Conservation (phyloP, 1,284 basidiomycete species). For the Fomes fomentarius region DNA sequence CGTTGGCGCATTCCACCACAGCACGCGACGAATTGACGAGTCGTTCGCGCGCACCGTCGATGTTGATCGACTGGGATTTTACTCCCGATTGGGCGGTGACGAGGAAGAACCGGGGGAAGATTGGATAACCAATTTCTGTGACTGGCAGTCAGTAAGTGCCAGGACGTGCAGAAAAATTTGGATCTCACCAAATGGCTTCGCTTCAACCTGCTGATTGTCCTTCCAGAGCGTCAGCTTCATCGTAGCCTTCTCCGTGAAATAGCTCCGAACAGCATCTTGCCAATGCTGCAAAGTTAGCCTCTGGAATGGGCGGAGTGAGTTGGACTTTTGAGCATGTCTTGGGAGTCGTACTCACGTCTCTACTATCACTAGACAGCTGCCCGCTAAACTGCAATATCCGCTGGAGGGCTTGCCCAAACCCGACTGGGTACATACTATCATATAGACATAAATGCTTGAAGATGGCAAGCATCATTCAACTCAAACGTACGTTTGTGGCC, state of each 20-base stretch:
- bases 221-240: constrained; percentile 83
- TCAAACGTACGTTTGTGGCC: constrained; percentile 9
- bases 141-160: background rate
- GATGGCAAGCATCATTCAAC: background rate
- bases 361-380: constrained; percentile 54
- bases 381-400: constrained; percentile 70
- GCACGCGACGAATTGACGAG: constrained; percentile 49
- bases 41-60: constrained; percentile 75
- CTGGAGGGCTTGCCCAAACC: constrained; percentile 60
- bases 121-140: constrained; percentile 73
- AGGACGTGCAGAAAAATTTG: background rate
- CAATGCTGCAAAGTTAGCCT: constrained; percentile 45
- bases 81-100: constrained; percentile 82
- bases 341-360: constrained; percentile 39
- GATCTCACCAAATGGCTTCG: constrained; percentile 76
- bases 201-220: constrained; percentile 72
- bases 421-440: constrained; percentile 33
- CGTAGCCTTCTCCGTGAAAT: constrained; percentile 64
- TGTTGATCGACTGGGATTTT: constrained; percentile 70
- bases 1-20: constrained; percentile 66
- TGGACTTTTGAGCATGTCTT: background rate
- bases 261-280: constrained; percentile 61
- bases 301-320: no score
- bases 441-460: background rate
- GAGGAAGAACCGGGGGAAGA: constrained; percentile 80